These are phyloP conservation scores for Aspergillus novofumigatus DNA, from an alignment of 2,329 filamentous ascomycete genomes.

Conservation along the genomic window DNA sequence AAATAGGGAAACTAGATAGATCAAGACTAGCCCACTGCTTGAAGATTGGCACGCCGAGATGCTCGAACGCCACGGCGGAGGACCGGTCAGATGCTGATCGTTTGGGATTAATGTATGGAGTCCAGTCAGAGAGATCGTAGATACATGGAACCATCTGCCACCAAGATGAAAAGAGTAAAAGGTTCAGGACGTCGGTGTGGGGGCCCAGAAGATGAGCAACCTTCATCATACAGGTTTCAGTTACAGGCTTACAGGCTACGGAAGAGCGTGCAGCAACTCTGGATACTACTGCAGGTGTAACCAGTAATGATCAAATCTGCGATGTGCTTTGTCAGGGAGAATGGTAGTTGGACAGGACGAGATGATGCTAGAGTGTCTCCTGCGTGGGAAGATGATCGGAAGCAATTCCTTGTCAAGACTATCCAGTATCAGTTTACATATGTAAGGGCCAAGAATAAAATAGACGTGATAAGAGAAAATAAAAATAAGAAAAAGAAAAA, in stretches of 20 bases:
- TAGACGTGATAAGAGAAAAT: not conserved
- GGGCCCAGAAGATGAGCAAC: not conserved
- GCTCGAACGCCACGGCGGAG: conserved; percentile 11
- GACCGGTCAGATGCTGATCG: conserved; percentile 17
- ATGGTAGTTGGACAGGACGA: not conserved
- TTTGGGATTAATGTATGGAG: not conserved
- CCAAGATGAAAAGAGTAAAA: not conserved
- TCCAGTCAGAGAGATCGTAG: not conserved
- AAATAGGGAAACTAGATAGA: conserved; percentile 2
- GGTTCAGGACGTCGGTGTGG: not conserved
- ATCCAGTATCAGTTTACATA: not conserved
- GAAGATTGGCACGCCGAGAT: conserved; percentile 13
- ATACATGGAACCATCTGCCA: not conserved
- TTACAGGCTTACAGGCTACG: not conserved
- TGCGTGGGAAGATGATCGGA: not conserved
- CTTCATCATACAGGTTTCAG: not conserved
- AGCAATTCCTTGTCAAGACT: not conserved
- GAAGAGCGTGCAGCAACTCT: not conserved
- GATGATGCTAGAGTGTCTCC: not conserved
- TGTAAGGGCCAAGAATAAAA: not conserved
- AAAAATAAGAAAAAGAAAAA: not conserved
- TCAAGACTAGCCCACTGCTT: not conserved
- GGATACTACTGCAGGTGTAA: not conserved
- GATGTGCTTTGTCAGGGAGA: not conserved
- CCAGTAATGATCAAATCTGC: not conserved